Base-by-base conservation (phyloP, 2,329 filamentous ascomycete species). In the Neophaeococcomyces mojaviensis region DNA sequence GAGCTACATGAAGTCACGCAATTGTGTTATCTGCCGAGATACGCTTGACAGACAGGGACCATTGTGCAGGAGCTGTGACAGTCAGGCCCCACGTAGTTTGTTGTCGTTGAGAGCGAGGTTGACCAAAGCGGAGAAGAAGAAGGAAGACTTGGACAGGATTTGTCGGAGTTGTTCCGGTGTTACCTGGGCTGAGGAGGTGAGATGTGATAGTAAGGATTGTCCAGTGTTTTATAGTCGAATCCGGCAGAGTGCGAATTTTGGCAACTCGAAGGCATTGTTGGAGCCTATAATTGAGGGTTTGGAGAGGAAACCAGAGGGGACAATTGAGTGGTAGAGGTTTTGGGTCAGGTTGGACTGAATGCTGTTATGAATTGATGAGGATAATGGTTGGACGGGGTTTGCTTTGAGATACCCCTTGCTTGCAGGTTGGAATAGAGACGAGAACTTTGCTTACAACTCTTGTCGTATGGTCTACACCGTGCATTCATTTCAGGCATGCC, bases 161-260 rank as follows among this genome's bases (percentile, higher is more conserved):
- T 98, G 92, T 64, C 79, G 84, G 49, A 85, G 78, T 57, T 98
- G 92, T 63, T 81, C 87, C 32, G 82, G 80, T 1, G 61, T 89
- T 15, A 73, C 83, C 3, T 83, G 81, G 53, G 69, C 79, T 2
- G 90, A 96, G 31, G 79, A 84, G 28, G 82, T 96, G n/a, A 73
- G 67, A 33, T 98, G 92, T 61, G 88, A 95, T 60, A 94, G 86
- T 63, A 80, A 86, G 62, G 90, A 95, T 65, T 98, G 92, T 61
- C 85, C 89, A 0, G 87, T 95, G 0, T 97, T 94, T 56, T 97
- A 94, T 66, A 64, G 65, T 3, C 56, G 68, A 32, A 67, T 61
- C 3, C 61, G 67, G 47, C 60, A 65, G 47, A 50, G 55, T 39
- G 59, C 66, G 16, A 55, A 61, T 52, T 62, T 64, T 58, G 61